Conservation (phyloP, 768 basidiomycete genomes). For the Boletus sp. region DNA sequence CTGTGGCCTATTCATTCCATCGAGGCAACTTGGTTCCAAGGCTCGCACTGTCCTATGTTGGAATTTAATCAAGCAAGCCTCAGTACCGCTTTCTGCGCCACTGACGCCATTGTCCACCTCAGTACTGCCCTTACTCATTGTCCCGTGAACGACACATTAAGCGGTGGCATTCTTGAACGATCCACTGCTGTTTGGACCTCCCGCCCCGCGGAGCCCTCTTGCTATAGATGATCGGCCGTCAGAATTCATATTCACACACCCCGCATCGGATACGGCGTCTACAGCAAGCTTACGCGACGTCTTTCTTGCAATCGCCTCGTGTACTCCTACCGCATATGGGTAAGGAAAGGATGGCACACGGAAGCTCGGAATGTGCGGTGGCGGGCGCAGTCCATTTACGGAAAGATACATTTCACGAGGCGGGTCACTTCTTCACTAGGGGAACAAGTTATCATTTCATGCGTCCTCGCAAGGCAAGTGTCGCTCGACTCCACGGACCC, state of each 20-base stretch:
- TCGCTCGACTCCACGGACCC: conserved; percentile 4
- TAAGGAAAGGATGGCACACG: not conserved
- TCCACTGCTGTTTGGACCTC: not conserved
- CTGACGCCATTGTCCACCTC: not conserved
- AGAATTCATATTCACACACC: not conserved
- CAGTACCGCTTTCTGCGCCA: not conserved
- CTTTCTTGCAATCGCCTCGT: not conserved
- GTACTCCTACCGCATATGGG: not conserved
- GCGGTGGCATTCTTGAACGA: not conserved
- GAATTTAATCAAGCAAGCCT: not conserved
- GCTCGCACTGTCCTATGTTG: not conserved
- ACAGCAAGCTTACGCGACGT: conserved; percentile 25
- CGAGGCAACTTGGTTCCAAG: not conserved
- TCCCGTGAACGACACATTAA: not conserved
- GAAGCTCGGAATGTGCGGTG: conserved; percentile 3
- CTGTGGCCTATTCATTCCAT: not conserved
- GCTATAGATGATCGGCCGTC: not conserved
- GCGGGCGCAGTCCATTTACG: conserved; percentile 8
- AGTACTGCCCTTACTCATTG: not conserved
- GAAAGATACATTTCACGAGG: not conserved
- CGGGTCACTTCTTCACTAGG: not conserved
- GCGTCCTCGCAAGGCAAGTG: conserved; percentile 18
- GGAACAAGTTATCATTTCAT: not conserved
- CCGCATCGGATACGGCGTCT: not conserved
- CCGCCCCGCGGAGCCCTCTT: not conserved